Evolutionary conservation across 1,284 basidiomycete species (phyloP), one percentile per base, ranked within the genome.

Genomic region (Ustilago xerochloae): DNA sequence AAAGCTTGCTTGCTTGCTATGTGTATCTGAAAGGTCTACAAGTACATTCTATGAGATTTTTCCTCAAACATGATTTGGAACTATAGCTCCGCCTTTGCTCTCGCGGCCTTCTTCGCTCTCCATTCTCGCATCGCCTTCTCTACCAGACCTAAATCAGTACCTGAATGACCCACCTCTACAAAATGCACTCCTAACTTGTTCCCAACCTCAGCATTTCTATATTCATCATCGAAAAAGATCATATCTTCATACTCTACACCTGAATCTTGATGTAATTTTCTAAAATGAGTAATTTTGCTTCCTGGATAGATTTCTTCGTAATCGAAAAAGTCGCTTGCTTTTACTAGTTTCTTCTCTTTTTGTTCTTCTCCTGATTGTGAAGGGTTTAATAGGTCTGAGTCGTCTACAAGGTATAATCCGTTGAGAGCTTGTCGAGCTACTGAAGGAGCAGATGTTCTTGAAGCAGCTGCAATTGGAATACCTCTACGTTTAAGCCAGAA

Each of bases 201-300:
- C n/a, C 67, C 64, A 0, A 84, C 82, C 35, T 83, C 81, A 13
- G 66, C 63, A 35, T 81, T 82, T 1, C 81, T 56, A 18, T 68
- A 48, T 35, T 84, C 82, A 55, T 84, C 82, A 58, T 83, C 81
- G 53, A 81, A 84, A 46, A 84, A 84, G 28, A 83, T 8, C 82
- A 84, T 84, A 28, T 84, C 82, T 18, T 75, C 58, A 35, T 72
- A 84, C 4, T 55, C 63, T 13, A 84, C 47, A 2, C 77, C 78
- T 2, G 81, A 72, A 29, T 72, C 75, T 10, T 52, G 48, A 1
- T 80, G 70, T 10, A 84, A 38, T 0, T 69, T 49, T 13, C 59
- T 45, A 33, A 84, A 84, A 51, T 84, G 82, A 9, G 72, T 59
- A 10, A 84, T 61, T 46, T 84, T 84, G 41, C 63, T 62, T 2